These are phyloP conservation scores for Wickerhamiella australiensis DNA, from an alignment of 805 yeast species.

Conservation along the genomic window DNA sequence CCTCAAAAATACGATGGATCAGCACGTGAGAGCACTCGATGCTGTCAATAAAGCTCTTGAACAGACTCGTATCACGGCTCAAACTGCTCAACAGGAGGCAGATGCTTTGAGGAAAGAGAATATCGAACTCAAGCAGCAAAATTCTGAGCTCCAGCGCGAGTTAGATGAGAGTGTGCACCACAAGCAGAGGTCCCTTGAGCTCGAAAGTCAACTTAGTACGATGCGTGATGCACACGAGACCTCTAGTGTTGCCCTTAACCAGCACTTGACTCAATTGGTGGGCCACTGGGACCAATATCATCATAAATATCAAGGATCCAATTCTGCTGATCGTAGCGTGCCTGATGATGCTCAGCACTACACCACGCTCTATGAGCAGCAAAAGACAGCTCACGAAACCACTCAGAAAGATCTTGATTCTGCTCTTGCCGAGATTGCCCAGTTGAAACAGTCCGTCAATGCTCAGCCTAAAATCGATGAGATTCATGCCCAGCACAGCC, in stretches of 20 bases:
- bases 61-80: conserved; percentile 15
- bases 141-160: conserved; percentile 16
- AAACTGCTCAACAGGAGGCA: conserved; percentile 11
- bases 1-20: conserved; percentile 17
- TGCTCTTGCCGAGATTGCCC: conserved; percentile 20
- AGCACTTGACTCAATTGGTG: conserved; percentile 13
- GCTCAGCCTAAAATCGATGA: conserved; percentile 12
- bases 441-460: conserved; percentile 18
- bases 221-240: conserved; percentile 5
- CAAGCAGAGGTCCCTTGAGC: conserved; percentile 1
- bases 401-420: conserved; percentile 27
- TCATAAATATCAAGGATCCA: neutral
- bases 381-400: conserved; percentile 24
- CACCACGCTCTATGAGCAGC: conserved; percentile 22
- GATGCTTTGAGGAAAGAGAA: conserved; percentile 16
- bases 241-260: conserved; percentile 11
- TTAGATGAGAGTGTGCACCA: conserved; percentile 19
- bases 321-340: neutral
- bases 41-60: conserved; percentile 19
- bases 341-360: conserved; percentile 11
- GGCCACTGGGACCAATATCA: conserved; percentile 16
- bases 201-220: neutral
- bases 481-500: neutral
- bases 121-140: conserved; percentile 17
- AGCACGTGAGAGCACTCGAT: conserved; percentile 17